phyloP scores from a whole-genome alignment of 331 rosid genomes.

The Stylosanthes scabra region DNA sequence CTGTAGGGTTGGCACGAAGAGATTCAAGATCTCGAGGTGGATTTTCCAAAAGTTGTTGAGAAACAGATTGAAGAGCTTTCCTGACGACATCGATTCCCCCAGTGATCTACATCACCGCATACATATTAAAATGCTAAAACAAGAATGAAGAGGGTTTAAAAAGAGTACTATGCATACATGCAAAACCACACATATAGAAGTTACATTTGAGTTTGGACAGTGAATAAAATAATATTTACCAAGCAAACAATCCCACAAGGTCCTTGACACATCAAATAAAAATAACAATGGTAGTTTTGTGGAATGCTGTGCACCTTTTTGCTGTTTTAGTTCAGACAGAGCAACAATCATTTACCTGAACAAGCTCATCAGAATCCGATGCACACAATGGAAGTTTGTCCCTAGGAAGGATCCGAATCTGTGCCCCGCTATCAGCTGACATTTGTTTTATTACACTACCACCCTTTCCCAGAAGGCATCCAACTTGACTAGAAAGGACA shows the following conservation, averaged over 20 bases:
- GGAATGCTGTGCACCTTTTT: conserved; percentile 2
- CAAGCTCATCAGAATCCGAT: conserved; percentile 66
- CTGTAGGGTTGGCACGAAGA: conserved; percentile 43
- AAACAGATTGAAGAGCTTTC: conserved; percentile 81
- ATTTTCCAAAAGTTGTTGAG: conserved; percentile 78
- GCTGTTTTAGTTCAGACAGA: background rate
- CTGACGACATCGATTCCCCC: conserved; percentile 80
- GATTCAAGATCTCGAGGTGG: conserved; percentile 66
- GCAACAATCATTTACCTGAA: conserved; percentile 70
- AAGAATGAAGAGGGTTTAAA: conserved; percentile 21
- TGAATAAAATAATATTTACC: conserved; percentile 14
- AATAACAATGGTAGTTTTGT: background rate
- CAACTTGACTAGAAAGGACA: conserved; percentile 80
- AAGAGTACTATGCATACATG: conserved; percentile 11
- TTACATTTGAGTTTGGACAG: conserved; percentile 1
- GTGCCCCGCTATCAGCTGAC: conserved; percentile 92
- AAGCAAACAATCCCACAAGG: conserved; percentile 10
- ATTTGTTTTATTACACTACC: conserved; percentile 89
- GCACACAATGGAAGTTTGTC: conserved; percentile 86
- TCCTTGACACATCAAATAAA: conserved; percentile 9
- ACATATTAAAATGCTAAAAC: conserved; percentile 6
- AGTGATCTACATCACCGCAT: conserved; percentile 64
- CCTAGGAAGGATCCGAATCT: conserved; percentile 82
- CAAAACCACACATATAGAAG: background rate
- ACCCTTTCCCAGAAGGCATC: conserved; percentile 92